Conservation (phyloP, 1,139 yeast species). For the Saccharomyces pastorianus region DNA sequence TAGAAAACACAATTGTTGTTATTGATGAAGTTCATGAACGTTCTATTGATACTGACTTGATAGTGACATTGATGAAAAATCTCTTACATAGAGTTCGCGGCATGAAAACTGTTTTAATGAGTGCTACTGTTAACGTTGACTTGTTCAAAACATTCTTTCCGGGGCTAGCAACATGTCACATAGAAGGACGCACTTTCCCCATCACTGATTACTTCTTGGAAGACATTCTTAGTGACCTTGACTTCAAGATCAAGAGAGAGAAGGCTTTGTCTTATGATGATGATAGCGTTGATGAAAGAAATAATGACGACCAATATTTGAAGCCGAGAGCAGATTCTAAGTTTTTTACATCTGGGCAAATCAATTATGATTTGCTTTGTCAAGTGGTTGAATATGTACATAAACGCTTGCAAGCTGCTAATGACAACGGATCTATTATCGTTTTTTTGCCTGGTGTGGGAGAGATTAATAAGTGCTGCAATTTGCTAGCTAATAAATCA, state of each 20-base stretch:
- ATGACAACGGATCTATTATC: slow-evolving; percentile 63
- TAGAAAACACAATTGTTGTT: slow-evolving; percentile 49
- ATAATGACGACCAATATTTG: slow-evolving; percentile 28
- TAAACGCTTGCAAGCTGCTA: slow-evolving; percentile 34
- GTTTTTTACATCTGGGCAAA: slow-evolving; percentile 54
- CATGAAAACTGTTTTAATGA: slow-evolving; percentile 74
- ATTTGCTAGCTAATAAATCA: slow-evolving; percentile 18
- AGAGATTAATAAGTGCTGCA: slow-evolving; percentile 64
- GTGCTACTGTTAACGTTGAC: slow-evolving; percentile 83
- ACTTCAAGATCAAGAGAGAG: slow-evolving; percentile 41
- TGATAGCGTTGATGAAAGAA: slow-evolving; percentile 12
- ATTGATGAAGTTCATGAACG: slow-evolving; percentile 96
- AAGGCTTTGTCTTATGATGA: slow-evolving; percentile 15
- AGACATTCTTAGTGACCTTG: slow-evolving; percentile 46
- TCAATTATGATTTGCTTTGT: slow-evolving; percentile 67
- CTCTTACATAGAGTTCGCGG: slow-evolving; percentile 40
- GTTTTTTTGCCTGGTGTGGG: slow-evolving; percentile 86
- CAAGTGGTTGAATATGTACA: slow-evolving; percentile 50
- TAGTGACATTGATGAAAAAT: slow-evolving; percentile 66
- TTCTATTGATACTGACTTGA: slow-evolving; percentile 82
- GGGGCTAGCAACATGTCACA: slow-evolving; percentile 47
- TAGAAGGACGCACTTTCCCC: slow-evolving; percentile 91
- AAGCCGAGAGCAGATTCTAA: slow-evolving; percentile 56
- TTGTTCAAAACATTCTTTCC: slow-evolving; percentile 60
- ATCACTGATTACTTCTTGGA: slow-evolving; percentile 70